Base-by-base conservation (phyloP, 202 grass and related monocot species). In the Schoenoplectus triqueter region DNA sequence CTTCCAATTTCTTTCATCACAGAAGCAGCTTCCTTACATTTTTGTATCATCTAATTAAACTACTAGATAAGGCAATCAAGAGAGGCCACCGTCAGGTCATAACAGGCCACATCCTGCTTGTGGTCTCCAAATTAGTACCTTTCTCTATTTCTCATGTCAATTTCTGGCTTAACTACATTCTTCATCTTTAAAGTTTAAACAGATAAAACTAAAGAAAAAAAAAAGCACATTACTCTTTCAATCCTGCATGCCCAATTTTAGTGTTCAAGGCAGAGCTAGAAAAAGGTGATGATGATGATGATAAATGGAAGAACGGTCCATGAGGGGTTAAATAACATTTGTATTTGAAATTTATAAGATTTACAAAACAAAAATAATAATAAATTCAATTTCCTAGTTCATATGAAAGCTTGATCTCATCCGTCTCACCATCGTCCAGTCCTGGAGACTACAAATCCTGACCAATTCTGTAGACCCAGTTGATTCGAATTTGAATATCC, bases 101-200 rank as follows among this genome's bases (percentile, higher is more conserved):
- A 31, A 11, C 63, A 66, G 10, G 9, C 63, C 63, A 66, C 63
- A 6, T 18, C n/a, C 57, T 66, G 63, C 20, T 66, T 66, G 18
- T 66, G 63, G 63, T 7, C 63, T 66, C 63, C 20, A 47, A 47
- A 66, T 31, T 65, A 65, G 41, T 68, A 68, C 31, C 65, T 68
- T 68, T 68, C 65, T 68, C 31, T 41, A 20, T 0, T 49, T 7
- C 31, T 31, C 31, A 31, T 31, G 20, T 66, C 63, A 7, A 64
- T 68, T 41, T 41, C 4, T 40, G 65, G 65, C 65, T 68, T 68
- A 40, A 67, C 41, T 42, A 42, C 31, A 67, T 67, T 67, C 4
- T 0, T 66, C 3, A 10, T 66, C 7, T 66, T 66, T 66, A 31
- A 66, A 31, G 31, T 31, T 31, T 31, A 31, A 31, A 31, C 31